phyloP scores from a whole-genome alignment of 495 filamentous ascomycete genomes.

The Apiosordaria backusii region DNA sequence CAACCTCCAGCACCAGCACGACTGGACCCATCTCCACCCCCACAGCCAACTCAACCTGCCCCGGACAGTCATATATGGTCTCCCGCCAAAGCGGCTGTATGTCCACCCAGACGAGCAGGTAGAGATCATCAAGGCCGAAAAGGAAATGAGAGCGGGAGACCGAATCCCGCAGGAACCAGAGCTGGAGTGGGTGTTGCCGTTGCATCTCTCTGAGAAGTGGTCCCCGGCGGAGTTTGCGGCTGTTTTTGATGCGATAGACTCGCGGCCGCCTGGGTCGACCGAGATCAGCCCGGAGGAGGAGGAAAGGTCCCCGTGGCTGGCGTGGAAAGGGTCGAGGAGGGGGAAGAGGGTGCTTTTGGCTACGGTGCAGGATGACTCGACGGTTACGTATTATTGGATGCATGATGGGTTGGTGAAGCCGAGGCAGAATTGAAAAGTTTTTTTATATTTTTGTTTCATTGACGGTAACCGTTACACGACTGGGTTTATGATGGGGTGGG shows the following conservation, averaged over 20 bases:
- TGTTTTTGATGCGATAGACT: constrained; percentile 72
- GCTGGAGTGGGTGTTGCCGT: constrained; percentile 84
- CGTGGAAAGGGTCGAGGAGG: constrained; percentile 44
- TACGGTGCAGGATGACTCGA: constrained; percentile 83
- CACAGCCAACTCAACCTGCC: constrained; percentile 52
- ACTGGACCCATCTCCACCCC: constrained; percentile 69
- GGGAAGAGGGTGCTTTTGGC: constrained; percentile 76
- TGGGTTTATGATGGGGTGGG: background rate
- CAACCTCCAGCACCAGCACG: constrained; percentile 81
- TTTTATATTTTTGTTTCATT: background rate
- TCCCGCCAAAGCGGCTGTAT: constrained; percentile 85
- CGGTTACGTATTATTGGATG: constrained; percentile 90
- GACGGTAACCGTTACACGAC: background rate
- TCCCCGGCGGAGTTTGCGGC: constrained; percentile 68
- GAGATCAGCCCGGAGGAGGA: constrained; percentile 14
- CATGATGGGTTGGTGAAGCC: constrained; percentile 97
- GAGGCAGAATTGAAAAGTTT: constrained; percentile 68
- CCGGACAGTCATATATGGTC: constrained; percentile 72
- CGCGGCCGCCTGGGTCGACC: constrained; percentile 39
- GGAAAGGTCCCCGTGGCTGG: constrained; percentile 27
- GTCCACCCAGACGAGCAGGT: constrained; percentile 91
- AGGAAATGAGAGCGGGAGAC: constrained; percentile 28
- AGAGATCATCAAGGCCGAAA: constrained; percentile 61
- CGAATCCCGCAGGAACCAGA: constrained; percentile 50
- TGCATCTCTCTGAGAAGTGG: constrained; percentile 78